Conservation (phyloP, 2,329 filamentous ascomycete species). For the Talaromyces pinophilus region DNA sequence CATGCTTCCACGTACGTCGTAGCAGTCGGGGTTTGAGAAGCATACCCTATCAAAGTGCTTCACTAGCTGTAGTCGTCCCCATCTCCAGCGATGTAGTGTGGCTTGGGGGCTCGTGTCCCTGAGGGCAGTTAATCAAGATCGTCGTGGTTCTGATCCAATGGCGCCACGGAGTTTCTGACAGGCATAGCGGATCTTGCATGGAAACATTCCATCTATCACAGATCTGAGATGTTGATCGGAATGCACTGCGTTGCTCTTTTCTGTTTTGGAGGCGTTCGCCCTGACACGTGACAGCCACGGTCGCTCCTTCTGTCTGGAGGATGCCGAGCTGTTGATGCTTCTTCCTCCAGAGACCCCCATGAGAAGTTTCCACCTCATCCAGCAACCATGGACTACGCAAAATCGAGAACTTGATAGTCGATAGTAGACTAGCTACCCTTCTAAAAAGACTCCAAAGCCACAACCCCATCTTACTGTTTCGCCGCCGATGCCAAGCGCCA, state of each 20-base stretch:
- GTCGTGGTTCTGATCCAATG: not conserved
- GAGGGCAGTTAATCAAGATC: not conserved
- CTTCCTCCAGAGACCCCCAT: not conserved
- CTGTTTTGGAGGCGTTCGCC: not conserved
- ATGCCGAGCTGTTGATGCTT: not conserved
- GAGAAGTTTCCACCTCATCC: not conserved
- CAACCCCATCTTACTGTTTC: not conserved
- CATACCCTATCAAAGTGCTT: slow-evolving; percentile 1
- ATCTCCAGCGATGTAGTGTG: slow-evolving; percentile 3
- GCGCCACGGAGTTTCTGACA: not conserved
- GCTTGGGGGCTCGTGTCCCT: not conserved
- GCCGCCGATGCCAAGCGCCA: not conserved
- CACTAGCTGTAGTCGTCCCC: not conserved
- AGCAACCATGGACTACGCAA: not conserved
- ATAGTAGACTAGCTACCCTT: not conserved
- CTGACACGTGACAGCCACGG: slow-evolving; percentile 1
- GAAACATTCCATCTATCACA: not conserved
- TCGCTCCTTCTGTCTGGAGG: not conserved
- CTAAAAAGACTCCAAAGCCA: not conserved
- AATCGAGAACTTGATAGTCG: not conserved
- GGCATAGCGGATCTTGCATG: not conserved
- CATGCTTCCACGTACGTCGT: not conserved
- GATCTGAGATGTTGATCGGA: not conserved
- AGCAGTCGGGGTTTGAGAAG: slow-evolving; percentile 3
- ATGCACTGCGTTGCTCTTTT: not conserved